phyloP scores from a whole-genome alignment of 768 basidiomycete species.

The Calocybe indica region DNA sequence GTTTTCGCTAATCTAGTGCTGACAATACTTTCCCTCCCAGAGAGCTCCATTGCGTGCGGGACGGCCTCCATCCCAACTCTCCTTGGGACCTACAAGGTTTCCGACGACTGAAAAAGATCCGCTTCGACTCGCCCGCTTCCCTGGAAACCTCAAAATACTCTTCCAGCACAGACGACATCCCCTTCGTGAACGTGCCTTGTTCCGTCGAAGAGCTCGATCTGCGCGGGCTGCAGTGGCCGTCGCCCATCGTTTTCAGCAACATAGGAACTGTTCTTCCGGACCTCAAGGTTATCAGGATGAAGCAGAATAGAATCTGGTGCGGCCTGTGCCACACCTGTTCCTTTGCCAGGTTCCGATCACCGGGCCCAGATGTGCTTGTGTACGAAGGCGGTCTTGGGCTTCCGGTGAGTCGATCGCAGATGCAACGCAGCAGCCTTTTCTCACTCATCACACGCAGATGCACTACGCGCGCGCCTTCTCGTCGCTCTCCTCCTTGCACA shows the following conservation, averaged over 20 bases:
- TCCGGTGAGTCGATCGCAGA: constrained; percentile 18
- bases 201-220: constrained; percentile 22
- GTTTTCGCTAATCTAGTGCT: neutral
- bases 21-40: constrained; percentile 9
- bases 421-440: neutral
- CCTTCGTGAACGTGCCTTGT: constrained; percentile 19
- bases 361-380: constrained; percentile 17
- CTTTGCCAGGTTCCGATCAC: constrained; percentile 16
- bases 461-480: constrained; percentile 24
- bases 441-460: constrained; percentile 14
- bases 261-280: constrained; percentile 15
- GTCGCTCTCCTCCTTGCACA: constrained; percentile 17
- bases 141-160: constrained; percentile 8
- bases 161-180: constrained; percentile 11
- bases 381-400: constrained; percentile 28
- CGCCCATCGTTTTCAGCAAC: constrained; percentile 20
- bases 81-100: constrained; percentile 21
- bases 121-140: constrained; percentile 21
- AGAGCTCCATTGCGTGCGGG: constrained; percentile 20
- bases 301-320: constrained; percentile 25
- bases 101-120: constrained; percentile 14
- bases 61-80: constrained; percentile 11
- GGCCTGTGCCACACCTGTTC: constrained; percentile 28
- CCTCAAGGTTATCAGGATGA: constrained; percentile 18
- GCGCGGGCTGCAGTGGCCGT: constrained; percentile 23